These are phyloP conservation scores for Turritis glabra DNA, from an alignment of 345 rosid genomes.

Conservation along the genomic window DNA sequence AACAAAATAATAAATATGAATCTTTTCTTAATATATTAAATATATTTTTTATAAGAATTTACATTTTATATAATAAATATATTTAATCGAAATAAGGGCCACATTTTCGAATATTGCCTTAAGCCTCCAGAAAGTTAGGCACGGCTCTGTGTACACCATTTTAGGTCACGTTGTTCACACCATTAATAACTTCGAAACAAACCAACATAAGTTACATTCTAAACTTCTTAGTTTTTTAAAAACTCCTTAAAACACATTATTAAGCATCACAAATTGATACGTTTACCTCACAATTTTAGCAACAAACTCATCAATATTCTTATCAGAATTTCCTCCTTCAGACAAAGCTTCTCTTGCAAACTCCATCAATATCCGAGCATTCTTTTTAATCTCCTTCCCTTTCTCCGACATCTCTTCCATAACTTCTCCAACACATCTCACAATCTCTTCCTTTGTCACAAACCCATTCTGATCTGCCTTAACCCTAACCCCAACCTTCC, in stretches of 20 bases:
- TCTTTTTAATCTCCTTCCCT: constrained; percentile 39
- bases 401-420: constrained; percentile 40
- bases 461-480: constrained; percentile 31
- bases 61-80: too few relatives aligned
- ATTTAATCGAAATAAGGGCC: too few relatives aligned
- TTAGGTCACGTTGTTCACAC: not conserved
- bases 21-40: too few relatives aligned
- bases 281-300: constrained; percentile 29
- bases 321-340: constrained; percentile 46
- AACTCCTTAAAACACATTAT: not conserved
- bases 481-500: constrained; percentile 51
- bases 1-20: too few relatives aligned
- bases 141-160: too few relatives aligned
- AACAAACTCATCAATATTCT: constrained; percentile 45
- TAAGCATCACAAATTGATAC: constrained; percentile 2
- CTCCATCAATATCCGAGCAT: constrained; percentile 23
- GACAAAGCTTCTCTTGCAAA: constrained; percentile 41
- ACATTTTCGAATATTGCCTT: too few relatives aligned
- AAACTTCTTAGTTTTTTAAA: not conserved
- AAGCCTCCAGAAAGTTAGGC: too few relatives aligned
- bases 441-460: constrained; percentile 36
- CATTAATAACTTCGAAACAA: constrained; percentile 7
- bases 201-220: not conserved
- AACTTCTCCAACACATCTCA: constrained; percentile 37
- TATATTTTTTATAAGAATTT: too few relatives aligned